Base-by-base conservation (phyloP, 2,329 filamentous ascomycete species). In the Fusarium redolens region DNA sequence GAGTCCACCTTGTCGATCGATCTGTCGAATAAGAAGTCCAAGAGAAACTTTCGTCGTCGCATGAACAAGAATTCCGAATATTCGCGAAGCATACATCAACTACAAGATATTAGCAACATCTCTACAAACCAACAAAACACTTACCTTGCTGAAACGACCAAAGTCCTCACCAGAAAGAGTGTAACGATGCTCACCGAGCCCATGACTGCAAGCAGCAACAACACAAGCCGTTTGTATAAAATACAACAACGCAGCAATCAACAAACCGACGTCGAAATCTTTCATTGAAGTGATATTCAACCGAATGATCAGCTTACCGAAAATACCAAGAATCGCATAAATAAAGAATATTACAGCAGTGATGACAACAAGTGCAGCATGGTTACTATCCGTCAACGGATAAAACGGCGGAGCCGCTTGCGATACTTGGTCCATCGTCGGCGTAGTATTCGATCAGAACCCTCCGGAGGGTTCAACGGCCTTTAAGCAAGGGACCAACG, bases 201-300 rank as follows among this genome's bases (percentile, higher is more conserved):
- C 75, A 8, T 58, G 41, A 7, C 47, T 71, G 50, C 75, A 77
- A 5, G 75, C 62, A 3, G 61, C 60, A 28, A 77, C 38, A 12
- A 77, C 73, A 13, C 73, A 75, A 0, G 54, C 55, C 7, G 75
- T 77, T 57, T 77, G 75, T 12, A 71, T 40, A 33, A 74, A 67
- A 20, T 75, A 77, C 7, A 77, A 20, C 2, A 69, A 11, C 1
- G 65, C 51, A 1, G 65, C 55, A 11, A 37, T 51, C 4, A 77
- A 14, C 7, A 77, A 8, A 1, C 62, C 56, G 5, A 68, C 22
- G 43, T 77, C 75, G 30, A 69, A 77, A 11, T 75, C 75, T 38
- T 71, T 65, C 55, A 77, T 61, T 4, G 75, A 77, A 17, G 73
- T 74, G 8, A 77, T 72, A 25, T 77, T 77, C 30, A 77, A 43